Percentiles rank a stretch among this genome's conserved stretches.
These are phyloP conservation scores for Colletotrichum sp. DNA, from an alignment of 2,329 filamentous ascomycete genomes.

Conservation along the genomic window DNA sequence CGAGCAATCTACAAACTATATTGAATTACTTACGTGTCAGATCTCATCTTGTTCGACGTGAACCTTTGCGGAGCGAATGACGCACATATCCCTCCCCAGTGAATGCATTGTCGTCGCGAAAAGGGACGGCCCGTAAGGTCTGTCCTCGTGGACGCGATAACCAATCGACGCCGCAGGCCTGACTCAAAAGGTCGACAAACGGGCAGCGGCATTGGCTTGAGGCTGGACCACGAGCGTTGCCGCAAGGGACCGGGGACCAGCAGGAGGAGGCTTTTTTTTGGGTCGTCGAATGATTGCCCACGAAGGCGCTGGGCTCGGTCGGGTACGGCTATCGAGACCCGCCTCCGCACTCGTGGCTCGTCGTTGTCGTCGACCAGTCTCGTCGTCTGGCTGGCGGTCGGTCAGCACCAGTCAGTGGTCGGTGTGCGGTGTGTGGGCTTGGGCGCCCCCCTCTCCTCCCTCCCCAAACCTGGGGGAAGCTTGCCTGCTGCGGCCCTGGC, in stretches of 20 bases:
- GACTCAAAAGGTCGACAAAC: background rate
- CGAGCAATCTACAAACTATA: background rate
- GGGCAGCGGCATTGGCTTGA: background rate
- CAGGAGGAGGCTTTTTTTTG: background rate
- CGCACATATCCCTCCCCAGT: background rate
- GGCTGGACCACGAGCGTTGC: background rate
- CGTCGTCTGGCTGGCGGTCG: background rate
- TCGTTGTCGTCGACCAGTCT: background rate
- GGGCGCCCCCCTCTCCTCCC: background rate
- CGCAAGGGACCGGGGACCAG: background rate
- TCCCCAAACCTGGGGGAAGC: background rate
- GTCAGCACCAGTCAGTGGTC: background rate
- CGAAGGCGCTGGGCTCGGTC: background rate
- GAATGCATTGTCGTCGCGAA: background rate
- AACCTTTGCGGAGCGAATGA: background rate
- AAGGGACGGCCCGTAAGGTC: background rate
- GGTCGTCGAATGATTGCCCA: background rate
- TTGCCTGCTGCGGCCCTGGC: background rate
- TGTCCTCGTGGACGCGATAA: background rate
- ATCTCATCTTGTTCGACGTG: too few relatives aligned
- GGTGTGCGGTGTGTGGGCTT: background rate
- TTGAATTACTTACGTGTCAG: background rate
- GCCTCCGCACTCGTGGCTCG: background rate
- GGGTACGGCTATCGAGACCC: conserved; percentile 8
- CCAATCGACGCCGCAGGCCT: background rate